These are phyloP conservation scores for Exophiala dermatitidis DNA, from an alignment of 2,329 filamentous ascomycete genomes.

Conservation along the genomic window DNA sequence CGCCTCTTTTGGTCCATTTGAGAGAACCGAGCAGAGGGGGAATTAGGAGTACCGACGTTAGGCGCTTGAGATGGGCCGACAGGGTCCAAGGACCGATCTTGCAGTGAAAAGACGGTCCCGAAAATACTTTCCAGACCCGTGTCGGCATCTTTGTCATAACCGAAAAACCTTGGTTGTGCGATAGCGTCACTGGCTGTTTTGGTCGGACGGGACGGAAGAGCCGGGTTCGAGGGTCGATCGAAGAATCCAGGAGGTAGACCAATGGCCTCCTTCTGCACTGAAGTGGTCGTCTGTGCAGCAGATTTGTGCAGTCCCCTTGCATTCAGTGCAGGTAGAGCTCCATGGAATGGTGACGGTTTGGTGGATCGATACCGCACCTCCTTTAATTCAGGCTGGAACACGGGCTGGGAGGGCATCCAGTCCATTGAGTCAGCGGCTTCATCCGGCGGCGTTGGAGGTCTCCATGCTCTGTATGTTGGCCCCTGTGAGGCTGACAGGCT, in stretches of 20 bases:
- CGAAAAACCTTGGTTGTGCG: slow-evolving; percentile 42
- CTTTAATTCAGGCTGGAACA: slow-evolving; percentile 20
- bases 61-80: not conserved
- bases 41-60: not conserved
- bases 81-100: slow-evolving; percentile 7
- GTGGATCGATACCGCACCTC: slow-evolving; percentile 30
- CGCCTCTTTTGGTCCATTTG: too few species aligned
- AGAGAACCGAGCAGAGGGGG: not conserved
- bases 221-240: slow-evolving; percentile 35
- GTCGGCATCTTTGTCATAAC: slow-evolving; percentile 36
- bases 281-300: slow-evolving; percentile 29
- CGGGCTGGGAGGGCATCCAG: slow-evolving; percentile 42
- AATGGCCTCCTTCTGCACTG: slow-evolving; percentile 21
- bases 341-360: slow-evolving; percentile 39
- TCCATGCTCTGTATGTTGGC: slow-evolving; percentile 32
- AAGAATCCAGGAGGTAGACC: slow-evolving; percentile 32
- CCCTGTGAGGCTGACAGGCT: slow-evolving; percentile 24
- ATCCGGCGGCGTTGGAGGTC: slow-evolving; percentile 32
- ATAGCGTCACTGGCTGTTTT: slow-evolving; percentile 30
- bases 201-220: slow-evolving; percentile 31
- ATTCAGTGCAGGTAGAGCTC: slow-evolving; percentile 37
- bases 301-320: slow-evolving; percentile 37
- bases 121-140: slow-evolving; percentile 44
- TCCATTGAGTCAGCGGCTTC: slow-evolving; percentile 41
- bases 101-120: slow-evolving; percentile 38